A percentile compares a stretch with the other conserved stretches of the same genome.
phyloP scores from a whole-genome alignment of 1,139 yeast genomes.

The Suhomyces terraborum region DNA sequence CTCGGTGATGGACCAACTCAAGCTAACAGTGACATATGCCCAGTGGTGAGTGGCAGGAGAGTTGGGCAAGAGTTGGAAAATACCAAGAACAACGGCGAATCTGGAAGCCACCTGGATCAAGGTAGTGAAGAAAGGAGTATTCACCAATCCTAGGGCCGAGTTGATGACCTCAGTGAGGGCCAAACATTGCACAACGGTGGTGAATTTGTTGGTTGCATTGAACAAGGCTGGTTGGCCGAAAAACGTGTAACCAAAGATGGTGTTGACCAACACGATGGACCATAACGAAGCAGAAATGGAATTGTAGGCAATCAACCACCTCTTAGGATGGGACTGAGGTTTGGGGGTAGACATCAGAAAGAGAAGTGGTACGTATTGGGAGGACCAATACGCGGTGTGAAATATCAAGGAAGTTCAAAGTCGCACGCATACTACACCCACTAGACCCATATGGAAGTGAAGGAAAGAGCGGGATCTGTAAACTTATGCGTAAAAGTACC shows the following conservation, averaged over 20 bases:
- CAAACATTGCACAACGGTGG: constrained; percentile 74
- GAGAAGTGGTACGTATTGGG: background rate
- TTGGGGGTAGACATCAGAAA: constrained; percentile 4
- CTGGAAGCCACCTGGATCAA: constrained; percentile 86
- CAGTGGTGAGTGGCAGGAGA: constrained; percentile 63
- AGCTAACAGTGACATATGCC: constrained; percentile 63
- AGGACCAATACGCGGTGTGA: background rate
- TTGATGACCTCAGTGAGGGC: constrained; percentile 84
- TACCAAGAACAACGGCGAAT: constrained; percentile 79
- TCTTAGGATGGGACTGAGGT: constrained; percentile 30
- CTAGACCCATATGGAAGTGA: too few relatives aligned
- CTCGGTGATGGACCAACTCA: constrained; percentile 93
- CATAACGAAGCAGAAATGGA: constrained; percentile 49
- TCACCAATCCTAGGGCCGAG: constrained; percentile 74
- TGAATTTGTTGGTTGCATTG: constrained; percentile 56
- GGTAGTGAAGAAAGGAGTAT: constrained; percentile 83
- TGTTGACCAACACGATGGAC: constrained; percentile 46
- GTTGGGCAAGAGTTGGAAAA: constrained; percentile 70
- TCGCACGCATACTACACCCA: too few relatives aligned
- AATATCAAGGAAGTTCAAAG: too few relatives aligned
- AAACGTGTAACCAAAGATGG: constrained; percentile 35
- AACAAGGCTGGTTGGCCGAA: constrained; percentile 64
- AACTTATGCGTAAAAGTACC: too few relatives aligned
- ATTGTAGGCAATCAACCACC: constrained; percentile 48
- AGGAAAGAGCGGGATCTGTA: too few relatives aligned